phyloP scores from a whole-genome alignment of 306 rosid species.

The Urtica urens region DNA sequence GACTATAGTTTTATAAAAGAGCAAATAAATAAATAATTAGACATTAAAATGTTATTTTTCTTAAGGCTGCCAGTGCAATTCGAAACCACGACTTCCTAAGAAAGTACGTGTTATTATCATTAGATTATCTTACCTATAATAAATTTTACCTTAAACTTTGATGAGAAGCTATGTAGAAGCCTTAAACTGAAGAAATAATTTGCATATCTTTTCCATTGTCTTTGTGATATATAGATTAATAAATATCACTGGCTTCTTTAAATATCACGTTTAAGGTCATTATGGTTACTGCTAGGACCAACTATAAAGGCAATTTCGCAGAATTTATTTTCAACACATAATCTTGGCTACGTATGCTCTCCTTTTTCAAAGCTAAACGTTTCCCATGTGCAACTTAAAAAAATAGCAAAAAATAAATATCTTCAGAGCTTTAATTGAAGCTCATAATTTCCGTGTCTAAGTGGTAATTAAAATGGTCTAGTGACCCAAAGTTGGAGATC shows the following conservation, averaged over 20 bases:
- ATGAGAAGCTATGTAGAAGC: slow-evolving; percentile 38
- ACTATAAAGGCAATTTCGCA: slow-evolving; percentile 9
- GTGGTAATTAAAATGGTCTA: too few relatives aligned
- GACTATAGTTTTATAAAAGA: not conserved
- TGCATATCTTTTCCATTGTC: too few relatives aligned
- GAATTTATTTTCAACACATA: not conserved
- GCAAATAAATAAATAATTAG: slow-evolving; percentile 19
- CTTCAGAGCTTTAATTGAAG: too few relatives aligned
- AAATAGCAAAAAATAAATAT: too few relatives aligned
- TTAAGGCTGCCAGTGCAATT: too few relatives aligned
- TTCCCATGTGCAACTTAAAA: not conserved
- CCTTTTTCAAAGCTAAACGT: not conserved
- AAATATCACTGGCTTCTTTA: not conserved
- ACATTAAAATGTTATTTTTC: slow-evolving; percentile 20
- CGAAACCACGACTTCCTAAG: too few relatives aligned
- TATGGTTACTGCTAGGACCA: slow-evolving; percentile 18
- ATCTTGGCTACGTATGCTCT: not conserved
- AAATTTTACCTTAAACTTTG: slow-evolving; percentile 29
- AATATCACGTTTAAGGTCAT: slow-evolving; percentile 13
- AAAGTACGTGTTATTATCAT: too few relatives aligned
- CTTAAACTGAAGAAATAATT: slow-evolving; percentile 31
- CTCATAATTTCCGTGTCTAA: too few relatives aligned
- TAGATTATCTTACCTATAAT: too few relatives aligned
- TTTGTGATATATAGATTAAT: too few relatives aligned
- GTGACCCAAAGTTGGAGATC: too few relatives aligned